Conservation (phyloP, 768 basidiomycete genomes). For the Xerocomus brunneocitrinus region DNA sequence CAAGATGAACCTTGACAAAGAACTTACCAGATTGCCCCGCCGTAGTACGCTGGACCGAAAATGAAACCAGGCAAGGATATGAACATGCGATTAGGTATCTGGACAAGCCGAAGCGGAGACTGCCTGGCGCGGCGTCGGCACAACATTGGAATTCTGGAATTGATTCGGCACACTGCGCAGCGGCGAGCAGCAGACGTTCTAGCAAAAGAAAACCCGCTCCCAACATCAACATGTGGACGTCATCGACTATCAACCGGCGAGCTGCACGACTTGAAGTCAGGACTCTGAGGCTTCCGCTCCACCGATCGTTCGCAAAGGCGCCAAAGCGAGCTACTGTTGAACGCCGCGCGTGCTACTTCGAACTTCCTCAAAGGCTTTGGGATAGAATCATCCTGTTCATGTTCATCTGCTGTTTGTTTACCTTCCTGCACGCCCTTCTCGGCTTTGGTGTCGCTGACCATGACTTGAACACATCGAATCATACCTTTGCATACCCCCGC, state of each 20-base stretch:
- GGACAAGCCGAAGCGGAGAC: not conserved
- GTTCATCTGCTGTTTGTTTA: constrained; percentile 23
- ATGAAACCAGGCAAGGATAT: no score
- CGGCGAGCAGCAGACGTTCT: not conserved
- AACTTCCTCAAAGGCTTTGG: constrained; percentile 13
- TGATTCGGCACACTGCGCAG: not conserved
- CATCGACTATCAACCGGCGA: not conserved
- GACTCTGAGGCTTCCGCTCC: not conserved
- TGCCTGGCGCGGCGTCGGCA: not conserved
- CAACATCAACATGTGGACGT: constrained; percentile 14
- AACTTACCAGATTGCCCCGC: no score
- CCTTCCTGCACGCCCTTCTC: constrained; percentile 25
- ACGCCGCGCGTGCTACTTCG: not conserved
- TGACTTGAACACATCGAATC: not conserved
- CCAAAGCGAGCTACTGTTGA: not conserved
- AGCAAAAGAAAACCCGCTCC: not conserved
- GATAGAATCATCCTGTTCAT: constrained; percentile 21
- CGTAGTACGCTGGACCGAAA: no score
- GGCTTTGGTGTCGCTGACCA: constrained; percentile 16
- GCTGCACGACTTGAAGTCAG: not conserved
- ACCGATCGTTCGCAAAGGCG: not conserved
- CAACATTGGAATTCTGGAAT: not conserved
- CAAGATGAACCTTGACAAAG: no score
- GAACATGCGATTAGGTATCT: not conserved
- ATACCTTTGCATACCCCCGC: constrained; percentile 1